Evolutionary conservation across 1,139 yeast genomes (phyloP), one percentile per base, ranked within the genome.

Genomic region (Sugiyamaella novakii): DNA sequence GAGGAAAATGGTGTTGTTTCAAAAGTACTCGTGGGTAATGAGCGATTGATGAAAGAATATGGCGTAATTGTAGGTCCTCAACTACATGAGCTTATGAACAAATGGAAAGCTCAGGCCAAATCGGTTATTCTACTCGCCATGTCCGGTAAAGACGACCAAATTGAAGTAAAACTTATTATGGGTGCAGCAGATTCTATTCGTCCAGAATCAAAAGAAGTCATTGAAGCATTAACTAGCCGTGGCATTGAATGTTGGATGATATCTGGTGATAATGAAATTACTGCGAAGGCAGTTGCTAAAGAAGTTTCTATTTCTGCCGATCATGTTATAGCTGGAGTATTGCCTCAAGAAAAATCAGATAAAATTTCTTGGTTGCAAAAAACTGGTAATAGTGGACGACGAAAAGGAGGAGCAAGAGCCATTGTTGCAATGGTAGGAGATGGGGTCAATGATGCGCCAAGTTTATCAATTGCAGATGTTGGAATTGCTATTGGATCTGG

Each of bases 391-490:
- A 48, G 54, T 17, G 29, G 37, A 11, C 38, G 43, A 14, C n/a
- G 39, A 24, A 31, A 34, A 18, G 51, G 53, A 2, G 57, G 57
- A 11, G 58, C 60, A 2, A 56, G 73, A 8, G 67, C 73, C 1
- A 59, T 71, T 35, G 75, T 71, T 1, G 75, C 72, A 1, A 91
- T 92, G 75, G 82, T 92, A 25, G 98, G 98, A 28, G 98, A 92
- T 66, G 98, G 98, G 48, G 83, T 87, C 51, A 87, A 87, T 63
- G 98, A 92, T 66, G 96, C 98, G 0, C 96, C 98, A 0, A 96
- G 97, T 0, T 73, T 92, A 53, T 87, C 88, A 1, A 78, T 82
- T 52, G 86, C 96, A 0, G 95, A 91, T 64, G 75, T 91, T 21
- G 98, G 98, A 18, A 83, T 92, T 65, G 95, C 98, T 1, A 84